phyloP scores from a whole-genome alignment of 495 filamentous ascomycete species.

The Hyphodiscus hymeniophilus region DNA sequence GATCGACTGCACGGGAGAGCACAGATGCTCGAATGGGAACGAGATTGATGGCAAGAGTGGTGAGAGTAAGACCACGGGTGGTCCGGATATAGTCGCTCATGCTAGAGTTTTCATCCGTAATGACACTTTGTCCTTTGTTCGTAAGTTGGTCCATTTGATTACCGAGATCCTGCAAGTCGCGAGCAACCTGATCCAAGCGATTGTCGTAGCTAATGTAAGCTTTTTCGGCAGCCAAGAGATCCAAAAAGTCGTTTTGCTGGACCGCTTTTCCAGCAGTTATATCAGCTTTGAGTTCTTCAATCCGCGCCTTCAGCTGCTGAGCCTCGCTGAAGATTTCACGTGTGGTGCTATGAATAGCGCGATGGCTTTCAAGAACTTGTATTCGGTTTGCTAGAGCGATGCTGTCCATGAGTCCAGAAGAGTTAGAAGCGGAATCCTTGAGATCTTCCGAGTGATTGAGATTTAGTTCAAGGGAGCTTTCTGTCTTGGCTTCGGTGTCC shows the following conservation, averaged over 20 bases:
- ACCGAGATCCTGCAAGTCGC: not conserved
- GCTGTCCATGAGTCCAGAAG: not conserved
- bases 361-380: not conserved
- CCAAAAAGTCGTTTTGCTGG: not conserved
- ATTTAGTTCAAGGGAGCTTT: no score
- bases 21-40: slow-evolving; percentile 48
- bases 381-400: not conserved
- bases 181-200: not conserved
- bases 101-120: not conserved
- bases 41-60: slow-evolving; percentile 44
- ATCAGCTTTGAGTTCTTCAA: slow-evolving; percentile 9
- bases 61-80: slow-evolving; percentile 45
- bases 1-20: slow-evolving; percentile 41
- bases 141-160: not conserved
- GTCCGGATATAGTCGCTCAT: slow-evolving; percentile 43
- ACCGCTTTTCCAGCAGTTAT: not conserved
- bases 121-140: not conserved
- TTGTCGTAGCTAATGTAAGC: not conserved
- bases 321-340: slow-evolving; percentile 4
- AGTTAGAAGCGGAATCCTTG: no score
- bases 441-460: no score
- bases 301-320: not conserved
- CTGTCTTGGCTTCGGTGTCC: not conserved
- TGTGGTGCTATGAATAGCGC: not conserved
- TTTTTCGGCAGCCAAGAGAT: not conserved